These are phyloP conservation scores for Debaryomyces psychrophilus DNA, from an alignment of 1,139 yeast species.

Conservation along the genomic window DNA sequence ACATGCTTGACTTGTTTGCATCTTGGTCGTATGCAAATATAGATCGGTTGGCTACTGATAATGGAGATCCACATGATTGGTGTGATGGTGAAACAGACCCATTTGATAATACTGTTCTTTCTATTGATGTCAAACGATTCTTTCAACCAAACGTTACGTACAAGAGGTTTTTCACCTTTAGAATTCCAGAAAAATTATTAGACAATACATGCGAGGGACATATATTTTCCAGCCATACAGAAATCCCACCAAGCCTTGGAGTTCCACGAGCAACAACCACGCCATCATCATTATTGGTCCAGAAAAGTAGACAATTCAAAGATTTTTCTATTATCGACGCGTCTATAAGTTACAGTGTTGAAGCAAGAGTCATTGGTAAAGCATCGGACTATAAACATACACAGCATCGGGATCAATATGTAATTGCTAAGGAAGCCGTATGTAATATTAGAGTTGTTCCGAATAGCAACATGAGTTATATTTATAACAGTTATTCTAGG, in stretches of 20 bases:
- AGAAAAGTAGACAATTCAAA: constrained; percentile 23
- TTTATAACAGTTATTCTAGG: constrained; percentile 23
- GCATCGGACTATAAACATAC: constrained; percentile 37
- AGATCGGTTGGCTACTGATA: constrained; percentile 46
- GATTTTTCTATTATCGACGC: constrained; percentile 47
- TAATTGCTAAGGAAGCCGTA: constrained; percentile 39
- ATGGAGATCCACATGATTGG: constrained; percentile 55
- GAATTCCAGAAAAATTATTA: constrained; percentile 44
- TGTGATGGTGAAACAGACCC: constrained; percentile 53
- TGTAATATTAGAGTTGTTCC: constrained; percentile 45
- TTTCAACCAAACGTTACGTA: constrained; percentile 45
- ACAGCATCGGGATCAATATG: constrained; percentile 35
- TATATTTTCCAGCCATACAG: constrained; percentile 38
- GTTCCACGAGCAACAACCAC: constrained; percentile 26
- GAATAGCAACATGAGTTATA: constrained; percentile 25
- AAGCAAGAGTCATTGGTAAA: constrained; percentile 47
- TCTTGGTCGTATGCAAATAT: constrained; percentile 53
- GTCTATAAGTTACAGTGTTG: constrained; percentile 40
- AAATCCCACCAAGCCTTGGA: constrained; percentile 45
- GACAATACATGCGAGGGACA: constrained; percentile 47
- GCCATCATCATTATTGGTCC: constrained; percentile 30
- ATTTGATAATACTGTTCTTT: constrained; percentile 39
- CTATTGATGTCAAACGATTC: constrained; percentile 41
- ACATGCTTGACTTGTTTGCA: constrained; percentile 51
- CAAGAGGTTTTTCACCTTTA: constrained; percentile 47